Base-by-base conservation (phyloP, 1,139 yeast genomes). In the Scheffersomyces titani region DNA sequence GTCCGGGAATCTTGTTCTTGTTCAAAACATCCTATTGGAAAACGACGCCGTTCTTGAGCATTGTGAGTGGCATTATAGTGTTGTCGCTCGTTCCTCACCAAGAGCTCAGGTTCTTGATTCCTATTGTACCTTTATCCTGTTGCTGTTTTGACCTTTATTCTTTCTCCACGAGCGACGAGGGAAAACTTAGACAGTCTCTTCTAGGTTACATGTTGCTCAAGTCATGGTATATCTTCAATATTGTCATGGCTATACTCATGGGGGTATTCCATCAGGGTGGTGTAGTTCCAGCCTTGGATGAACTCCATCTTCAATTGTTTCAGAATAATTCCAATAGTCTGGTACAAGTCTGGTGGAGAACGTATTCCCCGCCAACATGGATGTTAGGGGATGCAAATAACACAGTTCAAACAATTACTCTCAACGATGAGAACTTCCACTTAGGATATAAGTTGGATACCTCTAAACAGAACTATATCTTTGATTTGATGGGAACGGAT, bases 341-440 rank as follows among this genome's bases (percentile, higher is more conserved):
- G 40, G 63, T 83, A 0, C 84, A 87, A 47, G 67, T 92, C 1
- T 94, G 97, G 94, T 94, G 98, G 98, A 87, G 93, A 68, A 92
- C 98, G 0, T 94, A 93, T 66, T 83, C 92, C 1, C 98, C 98
- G 0, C 98, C 99, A 0, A 82, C 91, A 3, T 93, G 97, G 97
- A 68, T 93, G 57, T 73, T 91, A 52, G 90, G 89, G 2, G 77
- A 76, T 53, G 48, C 52, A 0, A 49, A 61, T 0, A 55, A 63
- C 24, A 55, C 65, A 0, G 54, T 64, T 6, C 67, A 68, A 52
- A 66, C 69, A 51, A 53, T 70, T 1, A 53, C 66, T 1, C 53
- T 70, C n/a, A 63, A 63, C 13, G 66, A 66, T 11, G 66, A 59
- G 6, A 19, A 47, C 21, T 52, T 58, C 19, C 49, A 36, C 18